Conservation (phyloP, 2,329 filamentous ascomycete genomes). For the Hymenoscyphus repandus region DNA sequence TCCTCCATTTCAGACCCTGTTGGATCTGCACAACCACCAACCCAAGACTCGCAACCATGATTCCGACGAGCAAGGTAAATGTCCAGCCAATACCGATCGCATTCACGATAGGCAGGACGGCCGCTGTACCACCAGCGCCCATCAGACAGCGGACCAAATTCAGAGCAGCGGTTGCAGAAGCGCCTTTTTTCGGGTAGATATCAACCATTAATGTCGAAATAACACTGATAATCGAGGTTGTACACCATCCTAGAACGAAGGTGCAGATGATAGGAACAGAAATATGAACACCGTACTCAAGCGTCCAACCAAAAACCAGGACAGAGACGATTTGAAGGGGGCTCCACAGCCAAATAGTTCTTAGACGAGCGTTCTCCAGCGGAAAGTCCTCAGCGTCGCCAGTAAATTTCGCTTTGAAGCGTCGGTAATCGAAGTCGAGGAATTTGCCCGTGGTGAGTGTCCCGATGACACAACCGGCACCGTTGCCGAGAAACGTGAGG, state of each 20-base stretch:
- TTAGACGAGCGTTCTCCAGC: constrained; percentile 35
- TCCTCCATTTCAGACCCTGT: constrained; percentile 6
- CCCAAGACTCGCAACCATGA: constrained; percentile 36
- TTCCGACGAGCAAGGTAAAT: constrained; percentile 19
- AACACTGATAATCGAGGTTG: constrained; percentile 21
- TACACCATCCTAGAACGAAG: constrained; percentile 35
- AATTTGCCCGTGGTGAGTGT: constrained; percentile 45
- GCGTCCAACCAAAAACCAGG: constrained; percentile 34
- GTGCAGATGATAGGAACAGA: constrained; percentile 29
- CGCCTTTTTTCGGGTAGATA: constrained; percentile 30
- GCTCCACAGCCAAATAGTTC: constrained; percentile 32
- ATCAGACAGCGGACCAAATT: constrained; percentile 33
- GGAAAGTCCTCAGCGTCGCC: constrained; percentile 33
- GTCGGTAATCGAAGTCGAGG: constrained; percentile 63
- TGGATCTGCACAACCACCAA: constrained; percentile 31
- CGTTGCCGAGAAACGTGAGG: constrained; percentile 35
- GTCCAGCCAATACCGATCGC: constrained; percentile 25
- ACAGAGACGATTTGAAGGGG: constrained; percentile 33
- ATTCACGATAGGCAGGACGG: constrained; percentile 25
- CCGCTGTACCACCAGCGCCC: constrained; percentile 31
- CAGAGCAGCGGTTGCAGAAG: constrained; percentile 32
- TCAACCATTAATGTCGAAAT: constrained; percentile 30
- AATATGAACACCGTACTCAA: constrained; percentile 25
- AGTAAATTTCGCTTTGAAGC: constrained; percentile 29
- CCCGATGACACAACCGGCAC: constrained; percentile 41